Percentiles rank a stretch among this genome's conserved stretches.
These are phyloP conservation scores for Syzygium jambos DNA, from an alignment of 345 rosid genomes.

Conservation along the genomic window DNA sequence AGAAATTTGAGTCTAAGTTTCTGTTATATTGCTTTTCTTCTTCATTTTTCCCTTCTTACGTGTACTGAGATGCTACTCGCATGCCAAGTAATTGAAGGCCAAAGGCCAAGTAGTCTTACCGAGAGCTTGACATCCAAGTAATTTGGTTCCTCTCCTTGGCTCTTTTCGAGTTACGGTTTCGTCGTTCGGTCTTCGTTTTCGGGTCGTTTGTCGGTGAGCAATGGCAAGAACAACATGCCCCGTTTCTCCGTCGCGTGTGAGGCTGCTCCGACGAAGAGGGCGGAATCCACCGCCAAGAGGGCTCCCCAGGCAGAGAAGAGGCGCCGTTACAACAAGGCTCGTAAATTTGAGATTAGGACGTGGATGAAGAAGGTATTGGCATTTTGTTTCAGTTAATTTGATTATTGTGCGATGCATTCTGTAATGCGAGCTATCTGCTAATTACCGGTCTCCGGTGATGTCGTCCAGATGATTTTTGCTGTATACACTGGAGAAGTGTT, in stretches of 20 bases:
- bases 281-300: conserved; percentile 90
- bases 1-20: not conserved
- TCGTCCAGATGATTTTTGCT: not conserved
- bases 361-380: conserved; percentile 86
- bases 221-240: conserved; percentile 20
- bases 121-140: conserved; percentile 9
- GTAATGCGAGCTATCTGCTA: not conserved
- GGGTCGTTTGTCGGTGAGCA: conserved; percentile 42
- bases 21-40: not conserved
- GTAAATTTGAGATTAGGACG: conserved; percentile 76
- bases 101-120: not conserved
- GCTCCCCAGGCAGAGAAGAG: conserved; percentile 73
- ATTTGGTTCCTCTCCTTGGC: conserved; percentile 2
- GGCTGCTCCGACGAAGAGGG: conserved; percentile 56
- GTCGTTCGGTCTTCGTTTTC: not conserved
- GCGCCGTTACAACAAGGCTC: conserved; percentile 66
- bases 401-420: not conserved
- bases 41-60: not conserved
- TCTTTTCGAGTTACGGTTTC: not conserved
- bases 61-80: not conserved
- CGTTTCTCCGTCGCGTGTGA: conserved; percentile 61
- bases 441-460: not conserved
- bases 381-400: not conserved
- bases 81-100: not conserved
- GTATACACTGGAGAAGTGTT: not conserved